A percentile compares a stretch with the other conserved stretches of the same genome.
Evolutionary conservation across 2,329 filamentous ascomycete species (phyloP).

Genomic region (Curvularia spicifera): DNA sequence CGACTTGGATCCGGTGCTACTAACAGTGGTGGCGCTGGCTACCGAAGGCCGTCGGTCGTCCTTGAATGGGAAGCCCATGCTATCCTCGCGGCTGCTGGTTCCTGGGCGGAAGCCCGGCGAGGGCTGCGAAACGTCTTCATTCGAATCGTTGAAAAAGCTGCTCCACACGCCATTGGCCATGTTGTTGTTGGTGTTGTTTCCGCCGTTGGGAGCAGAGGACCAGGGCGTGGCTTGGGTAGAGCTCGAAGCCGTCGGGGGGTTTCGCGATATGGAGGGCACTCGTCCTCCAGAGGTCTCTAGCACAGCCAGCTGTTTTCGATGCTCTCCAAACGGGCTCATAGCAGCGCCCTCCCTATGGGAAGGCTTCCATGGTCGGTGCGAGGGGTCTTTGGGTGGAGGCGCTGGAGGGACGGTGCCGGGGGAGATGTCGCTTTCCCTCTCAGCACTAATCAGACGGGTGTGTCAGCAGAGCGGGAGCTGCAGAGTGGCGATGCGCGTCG

Average conservation of each 20-base stretch:
- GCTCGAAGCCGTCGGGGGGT: conserved; percentile 62
- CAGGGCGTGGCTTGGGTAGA: conserved; percentile 61
- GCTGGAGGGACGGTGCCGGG: conserved; percentile 47
- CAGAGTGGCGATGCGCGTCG: conserved; percentile 22
- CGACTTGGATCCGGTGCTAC: conserved; percentile 81
- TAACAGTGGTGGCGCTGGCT: conserved; percentile 84
- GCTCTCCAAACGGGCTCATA: conserved; percentile 69
- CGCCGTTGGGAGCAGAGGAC: conserved; percentile 51
- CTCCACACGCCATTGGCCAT: conserved; percentile 55
- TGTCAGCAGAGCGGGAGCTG: conserved; percentile 34
- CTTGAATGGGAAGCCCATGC: conserved; percentile 52
- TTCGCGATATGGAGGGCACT: conserved; percentile 64
- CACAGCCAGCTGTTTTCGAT: conserved; percentile 73
- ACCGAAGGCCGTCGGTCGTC: conserved; percentile 86
- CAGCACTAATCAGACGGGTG: conserved; percentile 44
- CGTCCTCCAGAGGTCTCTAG: conserved; percentile 67
- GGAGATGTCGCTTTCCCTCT: conserved; percentile 55
- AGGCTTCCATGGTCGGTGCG: conserved; percentile 46
- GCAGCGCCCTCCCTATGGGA: conserved; percentile 62
- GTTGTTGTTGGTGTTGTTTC: conserved; percentile 30
- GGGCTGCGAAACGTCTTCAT: conserved; percentile 71
- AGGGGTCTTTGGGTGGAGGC: conserved; percentile 47
- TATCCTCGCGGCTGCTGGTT: conserved; percentile 58
- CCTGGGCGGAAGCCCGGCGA: conserved; percentile 72
- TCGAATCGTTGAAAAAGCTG: conserved; percentile 78